phyloP scores from a whole-genome alignment of 202 grass and related monocot species.

The Hordeum pubiflorum region DNA sequence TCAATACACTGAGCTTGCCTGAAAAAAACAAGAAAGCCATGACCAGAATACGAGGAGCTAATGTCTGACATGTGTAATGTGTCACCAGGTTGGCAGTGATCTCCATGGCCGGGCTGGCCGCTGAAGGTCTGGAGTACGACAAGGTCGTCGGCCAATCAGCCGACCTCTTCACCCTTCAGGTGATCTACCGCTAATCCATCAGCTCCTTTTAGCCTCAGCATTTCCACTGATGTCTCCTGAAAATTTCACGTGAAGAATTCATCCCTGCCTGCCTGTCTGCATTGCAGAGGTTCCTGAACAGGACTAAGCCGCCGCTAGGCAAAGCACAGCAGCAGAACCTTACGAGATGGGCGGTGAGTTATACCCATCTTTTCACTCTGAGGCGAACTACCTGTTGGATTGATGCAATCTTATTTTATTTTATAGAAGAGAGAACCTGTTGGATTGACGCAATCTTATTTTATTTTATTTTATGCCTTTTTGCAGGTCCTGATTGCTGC shows the following conservation, averaged over 20 bases:
- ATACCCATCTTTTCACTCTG: not conserved
- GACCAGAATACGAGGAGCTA: not conserved
- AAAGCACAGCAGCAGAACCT: conserved; percentile 93
- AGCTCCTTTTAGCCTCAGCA: not conserved
- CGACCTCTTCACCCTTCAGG: conserved; percentile 85
- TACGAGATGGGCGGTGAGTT: conserved; percentile 93
- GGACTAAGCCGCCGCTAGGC: conserved; percentile 57
- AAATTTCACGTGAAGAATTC: not conserved
- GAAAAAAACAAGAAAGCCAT: not conserved
- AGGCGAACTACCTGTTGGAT: not conserved
- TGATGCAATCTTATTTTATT: not conserved
- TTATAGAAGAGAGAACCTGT: not conserved
- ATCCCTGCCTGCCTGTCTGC: not conserved
- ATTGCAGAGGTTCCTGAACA: conserved; percentile 77
- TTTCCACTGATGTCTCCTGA: not conserved
- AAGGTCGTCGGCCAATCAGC: conserved; percentile 89
- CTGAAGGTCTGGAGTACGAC: conserved; percentile 88
- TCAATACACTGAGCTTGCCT: not conserved
- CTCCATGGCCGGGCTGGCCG: conserved; percentile 89
- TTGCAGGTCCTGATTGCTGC: conserved; percentile 39
- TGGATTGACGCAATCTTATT: not conserved
- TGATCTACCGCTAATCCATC: conserved; percentile 8
- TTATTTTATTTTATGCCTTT: no score
- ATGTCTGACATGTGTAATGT: not conserved
- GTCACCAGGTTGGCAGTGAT: conserved; percentile 70